A percentile compares a stretch with the other conserved stretches of the same genome.
Evolutionary conservation across 2,329 filamentous ascomycete genomes (phyloP).

Genomic region (Cercospora sp.): DNA sequence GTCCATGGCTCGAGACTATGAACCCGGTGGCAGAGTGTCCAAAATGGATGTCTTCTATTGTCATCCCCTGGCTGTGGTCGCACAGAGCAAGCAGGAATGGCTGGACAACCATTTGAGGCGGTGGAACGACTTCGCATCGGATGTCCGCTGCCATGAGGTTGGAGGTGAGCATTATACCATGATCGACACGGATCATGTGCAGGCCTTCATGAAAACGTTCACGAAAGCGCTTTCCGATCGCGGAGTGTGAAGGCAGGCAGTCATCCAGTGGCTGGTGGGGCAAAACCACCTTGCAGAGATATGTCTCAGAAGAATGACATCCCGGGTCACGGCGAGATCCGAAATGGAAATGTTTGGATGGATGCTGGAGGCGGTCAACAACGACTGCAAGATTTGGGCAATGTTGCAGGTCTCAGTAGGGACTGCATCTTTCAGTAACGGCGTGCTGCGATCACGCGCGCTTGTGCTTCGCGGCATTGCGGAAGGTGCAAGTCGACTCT

Average conservation of each 20-base stretch:
- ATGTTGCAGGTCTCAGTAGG: neutral
- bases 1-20: slow-evolving; percentile 37
- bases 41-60: slow-evolving; percentile 47
- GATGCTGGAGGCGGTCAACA: neutral
- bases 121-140: slow-evolving; percentile 28
- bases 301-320: neutral
- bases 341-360: neutral
- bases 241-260: slow-evolving; percentile 1
- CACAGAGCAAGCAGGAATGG: slow-evolving; percentile 38
- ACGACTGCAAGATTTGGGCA: neutral
- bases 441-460: neutral
- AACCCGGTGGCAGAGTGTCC: slow-evolving; percentile 43
- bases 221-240: slow-evolving; percentile 5
- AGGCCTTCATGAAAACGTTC: slow-evolving; percentile 20
- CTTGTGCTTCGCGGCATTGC: neutral
- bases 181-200: slow-evolving; percentile 26
- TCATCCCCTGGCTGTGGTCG: slow-evolving; percentile 39
- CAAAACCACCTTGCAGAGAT: neutral
- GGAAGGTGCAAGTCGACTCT: neutral
- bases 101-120: slow-evolving; percentile 27
- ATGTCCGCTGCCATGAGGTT: slow-evolving; percentile 23
- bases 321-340: neutral
- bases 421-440: neutral
- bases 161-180: slow-evolving; percentile 32
- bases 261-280: neutral